These are phyloP conservation scores for Penicillium salamii DNA, from an alignment of 495 filamentous ascomycete species.

Conservation along the genomic window DNA sequence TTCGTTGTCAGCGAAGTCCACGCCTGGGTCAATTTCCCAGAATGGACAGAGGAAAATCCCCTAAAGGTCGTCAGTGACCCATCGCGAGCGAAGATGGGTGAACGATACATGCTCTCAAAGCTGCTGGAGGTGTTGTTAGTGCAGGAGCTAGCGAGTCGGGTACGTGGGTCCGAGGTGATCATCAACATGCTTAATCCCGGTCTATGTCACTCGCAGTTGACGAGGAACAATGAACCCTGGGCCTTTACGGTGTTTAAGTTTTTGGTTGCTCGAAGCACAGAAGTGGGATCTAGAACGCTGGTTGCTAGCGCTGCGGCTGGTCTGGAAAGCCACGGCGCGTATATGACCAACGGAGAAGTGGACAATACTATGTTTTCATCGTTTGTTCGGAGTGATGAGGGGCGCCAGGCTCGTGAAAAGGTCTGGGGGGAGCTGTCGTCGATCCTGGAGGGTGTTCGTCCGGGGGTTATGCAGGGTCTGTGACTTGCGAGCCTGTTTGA, in stretches of 20 bases:
- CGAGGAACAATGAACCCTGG: slow-evolving; percentile 24
- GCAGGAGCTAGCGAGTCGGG: slow-evolving; percentile 40
- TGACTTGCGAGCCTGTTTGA: slow-evolving; percentile 1
- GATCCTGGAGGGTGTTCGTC: slow-evolving; percentile 47
- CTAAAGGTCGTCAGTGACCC: slow-evolving; percentile 34
- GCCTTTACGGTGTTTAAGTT: slow-evolving; percentile 15
- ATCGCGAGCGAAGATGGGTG: slow-evolving; percentile 20
- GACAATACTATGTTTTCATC: slow-evolving; percentile 22
- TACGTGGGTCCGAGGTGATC: slow-evolving; percentile 38
- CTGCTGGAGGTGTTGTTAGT: slow-evolving; percentile 49
- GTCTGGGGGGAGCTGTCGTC: slow-evolving; percentile 51
- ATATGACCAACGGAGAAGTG: slow-evolving; percentile 35
- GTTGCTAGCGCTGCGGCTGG: slow-evolving; percentile 37
- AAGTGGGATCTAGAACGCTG: slow-evolving; percentile 48
- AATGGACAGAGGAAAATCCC: slow-evolving; percentile 29
- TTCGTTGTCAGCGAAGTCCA: slow-evolving; percentile 44
- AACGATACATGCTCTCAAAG: slow-evolving; percentile 51
- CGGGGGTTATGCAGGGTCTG: slow-evolving; percentile 35
- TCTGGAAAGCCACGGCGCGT: slow-evolving; percentile 45
- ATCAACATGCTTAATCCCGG: slow-evolving; percentile 55
- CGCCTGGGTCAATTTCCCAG: slow-evolving; percentile 26
- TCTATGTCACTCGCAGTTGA: slow-evolving; percentile 44
- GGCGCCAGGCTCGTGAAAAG: slow-evolving; percentile 41
- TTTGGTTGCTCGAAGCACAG: slow-evolving; percentile 39
- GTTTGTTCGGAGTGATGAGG: slow-evolving; percentile 39